Base-by-base conservation (phyloP, 805 yeast genomes). In the Blastobotrys attinorum region DNA sequence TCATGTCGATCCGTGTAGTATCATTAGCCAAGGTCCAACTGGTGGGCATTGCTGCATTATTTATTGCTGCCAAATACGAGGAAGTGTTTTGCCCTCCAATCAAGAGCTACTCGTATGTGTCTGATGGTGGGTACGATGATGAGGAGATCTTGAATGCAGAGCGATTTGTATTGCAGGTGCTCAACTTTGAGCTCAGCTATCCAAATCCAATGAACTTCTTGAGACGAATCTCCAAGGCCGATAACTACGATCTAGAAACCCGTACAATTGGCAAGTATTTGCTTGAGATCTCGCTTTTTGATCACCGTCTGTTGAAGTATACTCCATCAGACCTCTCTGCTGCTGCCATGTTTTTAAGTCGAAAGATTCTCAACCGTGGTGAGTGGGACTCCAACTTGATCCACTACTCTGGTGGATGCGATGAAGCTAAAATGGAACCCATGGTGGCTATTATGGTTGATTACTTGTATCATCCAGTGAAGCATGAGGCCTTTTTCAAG, bases 151-250 rank as follows among this genome's bases (percentile, higher is more conserved):
- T 85, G 51, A 79, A 75, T 54, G 95, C 94, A 20, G 97, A 89
- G 65, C 77, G 81, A 63, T 80, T 75, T 55, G 81, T 89, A 48
- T 65, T 89, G 44, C 79, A 83, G 44, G 75, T 77, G 39, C 69
- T 88, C 43, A 70, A 78, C 46, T 89, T 83, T 63, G 80, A 85
- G 59, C 70, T 88, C 58, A 79, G 83, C 51, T 83, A 82, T 61
- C 95, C 96, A 31, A 85, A 83, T 59, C 96, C 96, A 40, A 79
- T 87, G 81, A 86, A 86, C 63, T 89, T 88, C 58, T 67, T 88
- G 57, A 75, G 96, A 59, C 73, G 96, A 59, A 82, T 87, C 36
- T 84, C 95, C 31, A 86, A 84, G 58, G 95, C 95, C 37, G 96
- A 88, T 63, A 85, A 82, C 57, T 88, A 87, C 63, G 92, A 87